These are phyloP conservation scores for Mycena haematopus DNA, from an alignment of 768 basidiomycete genomes.

Conservation along the genomic window DNA sequence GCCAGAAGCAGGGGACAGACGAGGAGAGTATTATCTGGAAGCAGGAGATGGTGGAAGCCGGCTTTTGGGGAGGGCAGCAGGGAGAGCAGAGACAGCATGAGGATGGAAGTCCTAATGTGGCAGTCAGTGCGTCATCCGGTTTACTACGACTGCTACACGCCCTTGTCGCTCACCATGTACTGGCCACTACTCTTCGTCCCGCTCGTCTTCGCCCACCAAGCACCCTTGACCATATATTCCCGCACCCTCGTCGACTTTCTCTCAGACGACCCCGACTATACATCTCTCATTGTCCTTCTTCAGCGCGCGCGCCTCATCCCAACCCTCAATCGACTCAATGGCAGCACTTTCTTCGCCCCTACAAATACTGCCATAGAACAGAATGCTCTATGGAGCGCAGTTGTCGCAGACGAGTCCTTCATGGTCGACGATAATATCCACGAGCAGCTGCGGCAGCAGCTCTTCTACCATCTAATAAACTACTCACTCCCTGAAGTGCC, in stretches of 20 bases:
- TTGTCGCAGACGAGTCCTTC: slow-evolving; percentile 45
- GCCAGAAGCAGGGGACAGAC: slow-evolving; percentile 47
- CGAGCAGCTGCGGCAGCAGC: slow-evolving; percentile 83
- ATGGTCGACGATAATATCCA: slow-evolving; percentile 78
- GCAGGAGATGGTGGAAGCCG: slow-evolving; percentile 61
- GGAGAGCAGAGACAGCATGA: slow-evolving; percentile 19
- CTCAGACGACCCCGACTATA: slow-evolving; percentile 75
- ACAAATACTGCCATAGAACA: slow-evolving; percentile 88
- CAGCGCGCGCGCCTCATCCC: slow-evolving; percentile 90
- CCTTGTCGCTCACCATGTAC: not conserved
- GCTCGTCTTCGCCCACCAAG: slow-evolving; percentile 30
- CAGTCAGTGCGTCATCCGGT: not conserved
- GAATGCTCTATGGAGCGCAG: slow-evolving; percentile 49
- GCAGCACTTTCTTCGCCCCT: slow-evolving; percentile 90
- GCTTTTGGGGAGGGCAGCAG: slow-evolving; percentile 52
- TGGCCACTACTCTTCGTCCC: slow-evolving; percentile 26
- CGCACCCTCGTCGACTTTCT: slow-evolving; percentile 81
- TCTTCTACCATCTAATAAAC: slow-evolving; percentile 95
- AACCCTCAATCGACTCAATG: slow-evolving; percentile 85
- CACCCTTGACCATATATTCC: slow-evolving; percentile 31
- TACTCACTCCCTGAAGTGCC: slow-evolving; percentile 63
- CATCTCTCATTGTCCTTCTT: slow-evolving; percentile 74
- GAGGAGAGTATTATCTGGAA: slow-evolving; percentile 62
- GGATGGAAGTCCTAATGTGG: not conserved
- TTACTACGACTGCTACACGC: not conserved